A percentile compares a stretch with the other conserved stretches of the same genome.
Evolutionary conservation across 352 stramenopile genomes (phyloP).

Genomic region (Blastocystis sp.): DNA sequence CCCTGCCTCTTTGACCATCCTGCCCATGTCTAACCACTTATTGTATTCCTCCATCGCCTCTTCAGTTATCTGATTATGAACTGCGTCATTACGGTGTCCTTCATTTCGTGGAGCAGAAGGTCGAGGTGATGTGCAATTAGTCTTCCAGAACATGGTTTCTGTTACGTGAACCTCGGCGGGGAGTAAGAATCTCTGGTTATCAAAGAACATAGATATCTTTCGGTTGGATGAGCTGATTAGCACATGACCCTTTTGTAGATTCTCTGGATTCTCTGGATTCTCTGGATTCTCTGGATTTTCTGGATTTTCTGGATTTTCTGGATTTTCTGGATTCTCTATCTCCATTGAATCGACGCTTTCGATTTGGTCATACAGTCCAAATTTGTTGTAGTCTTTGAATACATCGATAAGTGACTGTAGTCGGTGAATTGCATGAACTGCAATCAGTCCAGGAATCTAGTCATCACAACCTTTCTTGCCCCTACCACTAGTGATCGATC

Average conservation of each 20-base stretch:
- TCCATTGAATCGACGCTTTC: background rate
- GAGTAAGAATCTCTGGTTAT: background rate
- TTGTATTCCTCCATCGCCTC: background rate
- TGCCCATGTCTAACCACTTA: background rate
- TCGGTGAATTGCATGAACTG: background rate
- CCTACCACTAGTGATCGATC: background rate
- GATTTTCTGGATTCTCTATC: background rate
- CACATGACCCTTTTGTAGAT: background rate
- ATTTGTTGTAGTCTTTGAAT: background rate
- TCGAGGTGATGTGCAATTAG: no score
- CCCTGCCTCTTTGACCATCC: background rate
- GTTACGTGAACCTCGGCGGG: background rate
- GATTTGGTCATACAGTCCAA: background rate
- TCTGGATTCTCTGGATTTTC: background rate
- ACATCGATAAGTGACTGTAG: constrained; percentile 28
- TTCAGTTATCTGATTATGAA: background rate
- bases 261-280: background rate
- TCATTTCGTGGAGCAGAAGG: background rate
- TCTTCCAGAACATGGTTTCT: background rate
- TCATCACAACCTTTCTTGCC: background rate
- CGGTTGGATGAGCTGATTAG: background rate
- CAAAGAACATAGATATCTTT: background rate
- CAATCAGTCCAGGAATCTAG: constrained; percentile 33
- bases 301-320: no score
- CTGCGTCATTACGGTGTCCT: background rate